Percentiles rank a stretch among this genome's conserved stretches.
These are phyloP conservation scores for Yamadazyma spencermartinsiae DNA, from an alignment of 1,139 yeast species.

Conservation along the genomic window DNA sequence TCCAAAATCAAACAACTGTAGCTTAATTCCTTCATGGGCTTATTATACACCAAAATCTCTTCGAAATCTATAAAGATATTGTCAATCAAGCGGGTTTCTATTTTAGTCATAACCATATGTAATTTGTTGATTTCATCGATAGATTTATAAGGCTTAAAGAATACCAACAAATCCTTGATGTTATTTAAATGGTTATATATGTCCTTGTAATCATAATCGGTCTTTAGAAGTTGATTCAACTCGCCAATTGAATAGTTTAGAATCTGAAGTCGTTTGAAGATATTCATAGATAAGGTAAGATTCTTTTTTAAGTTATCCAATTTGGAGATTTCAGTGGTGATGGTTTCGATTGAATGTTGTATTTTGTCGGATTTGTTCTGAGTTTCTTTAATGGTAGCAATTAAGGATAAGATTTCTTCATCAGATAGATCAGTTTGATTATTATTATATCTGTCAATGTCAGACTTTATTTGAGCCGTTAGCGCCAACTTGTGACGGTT, in stretches of 20 bases:
- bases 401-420: constrained; percentile 47
- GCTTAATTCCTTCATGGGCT: constrained; percentile 32
- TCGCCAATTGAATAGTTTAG: constrained; percentile 57
- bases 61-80: constrained; percentile 79
- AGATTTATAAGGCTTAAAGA: constrained; percentile 80
- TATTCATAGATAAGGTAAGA: constrained; percentile 79
- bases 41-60: constrained; percentile 30
- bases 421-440: constrained; percentile 24
- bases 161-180: constrained; percentile 72
- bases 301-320: constrained; percentile 83
- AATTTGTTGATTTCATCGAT: constrained; percentile 78
- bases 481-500: constrained; percentile 49
- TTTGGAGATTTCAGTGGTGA: constrained; percentile 76
- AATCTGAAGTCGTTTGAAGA: constrained; percentile 85
- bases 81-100: constrained; percentile 67
- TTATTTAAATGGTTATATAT: constrained; percentile 71
- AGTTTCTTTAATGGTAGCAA: constrained; percentile 34
- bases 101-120: constrained; percentile 59
- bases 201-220: constrained; percentile 56
- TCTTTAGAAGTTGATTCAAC: constrained; percentile 58
- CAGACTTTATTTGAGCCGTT: constrained; percentile 37
- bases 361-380: constrained; percentile 41
- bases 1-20: constrained; percentile 77
- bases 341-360: constrained; percentile 60
- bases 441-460: constrained; percentile 30